These are phyloP conservation scores for Fusarium subglutinans DNA, from an alignment of 2,329 filamentous ascomycete genomes.

Conservation along the genomic window DNA sequence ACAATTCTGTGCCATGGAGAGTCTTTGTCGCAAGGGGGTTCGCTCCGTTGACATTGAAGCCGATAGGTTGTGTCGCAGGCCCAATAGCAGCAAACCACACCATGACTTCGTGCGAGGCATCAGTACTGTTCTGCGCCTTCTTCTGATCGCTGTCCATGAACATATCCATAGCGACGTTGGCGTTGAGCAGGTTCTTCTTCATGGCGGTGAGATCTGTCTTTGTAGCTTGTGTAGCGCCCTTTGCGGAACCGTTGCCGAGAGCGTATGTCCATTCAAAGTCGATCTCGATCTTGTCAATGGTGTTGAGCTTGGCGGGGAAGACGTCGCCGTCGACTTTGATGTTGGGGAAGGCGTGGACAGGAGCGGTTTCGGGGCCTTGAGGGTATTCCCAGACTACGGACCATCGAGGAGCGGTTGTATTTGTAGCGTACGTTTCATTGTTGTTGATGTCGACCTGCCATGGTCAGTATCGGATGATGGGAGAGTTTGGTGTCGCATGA, in stretches of 20 bases:
- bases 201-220: constrained; percentile 50
- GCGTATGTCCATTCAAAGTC: constrained; percentile 61
- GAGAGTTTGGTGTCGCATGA: not conserved
- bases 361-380: constrained; percentile 51
- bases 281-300: constrained; percentile 53
- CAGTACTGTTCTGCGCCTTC: constrained; percentile 51
- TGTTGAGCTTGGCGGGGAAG: constrained; percentile 54
- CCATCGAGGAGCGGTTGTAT: constrained; percentile 58
- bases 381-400: constrained; percentile 64
- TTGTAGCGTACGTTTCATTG: constrained; percentile 60
- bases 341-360: constrained; percentile 66
- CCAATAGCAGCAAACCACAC: constrained; percentile 64
- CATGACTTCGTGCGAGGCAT: constrained; percentile 64
- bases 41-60: constrained; percentile 44
- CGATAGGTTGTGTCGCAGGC: constrained; percentile 58
- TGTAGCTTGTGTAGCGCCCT: constrained; percentile 51
- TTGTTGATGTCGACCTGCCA: constrained; percentile 58
- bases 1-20: constrained; percentile 56
- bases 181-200: constrained; percentile 51
- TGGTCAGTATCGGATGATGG: not conserved
- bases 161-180: constrained; percentile 69
- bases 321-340: constrained; percentile 55
- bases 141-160: constrained; percentile 60
- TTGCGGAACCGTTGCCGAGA: constrained; percentile 53
- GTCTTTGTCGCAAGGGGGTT: constrained; percentile 46